phyloP scores from a whole-genome alignment of 306 rosid species.

The Elaeagnus macrophylla region DNA sequence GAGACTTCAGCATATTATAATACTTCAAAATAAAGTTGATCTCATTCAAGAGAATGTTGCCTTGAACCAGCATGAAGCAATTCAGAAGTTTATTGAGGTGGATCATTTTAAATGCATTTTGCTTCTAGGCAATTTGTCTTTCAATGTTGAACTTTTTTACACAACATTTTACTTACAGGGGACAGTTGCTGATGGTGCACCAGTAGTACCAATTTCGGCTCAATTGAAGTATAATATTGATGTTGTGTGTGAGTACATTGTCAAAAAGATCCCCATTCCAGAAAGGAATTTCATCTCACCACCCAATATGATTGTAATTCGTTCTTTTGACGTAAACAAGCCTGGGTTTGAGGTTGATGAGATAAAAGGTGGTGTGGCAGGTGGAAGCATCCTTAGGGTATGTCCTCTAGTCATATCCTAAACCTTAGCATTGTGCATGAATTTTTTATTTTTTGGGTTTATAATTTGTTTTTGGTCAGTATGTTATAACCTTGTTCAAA shows the following conservation, averaged over 20 bases:
- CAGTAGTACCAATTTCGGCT: constrained; percentile 92
- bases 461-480: neutral
- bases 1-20: constrained; percentile 91
- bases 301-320: constrained; percentile 91
- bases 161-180: constrained; percentile 40
- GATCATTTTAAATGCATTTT: constrained; percentile 11
- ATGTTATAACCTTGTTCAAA: neutral
- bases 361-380: constrained; percentile 95
- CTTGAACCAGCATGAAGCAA: constrained; percentile 87
- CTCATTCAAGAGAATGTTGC: constrained; percentile 94
- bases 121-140: neutral
- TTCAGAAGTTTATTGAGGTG: constrained; percentile 78
- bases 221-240: constrained; percentile 93
- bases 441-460: neutral
- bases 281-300: constrained; percentile 88
- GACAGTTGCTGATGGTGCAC: constrained; percentile 90
- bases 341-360: constrained; percentile 98
- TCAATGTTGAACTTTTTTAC: constrained; percentile 2
- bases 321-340: constrained; percentile 92
- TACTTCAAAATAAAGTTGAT: constrained; percentile 95
- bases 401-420: constrained; percentile 6
- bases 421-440: neutral
- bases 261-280: constrained; percentile 90
- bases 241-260: constrained; percentile 88
- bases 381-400: constrained; percentile 96